phyloP scores from a whole-genome alignment of 257 asterid species.

The Buddleja alternifolia region DNA sequence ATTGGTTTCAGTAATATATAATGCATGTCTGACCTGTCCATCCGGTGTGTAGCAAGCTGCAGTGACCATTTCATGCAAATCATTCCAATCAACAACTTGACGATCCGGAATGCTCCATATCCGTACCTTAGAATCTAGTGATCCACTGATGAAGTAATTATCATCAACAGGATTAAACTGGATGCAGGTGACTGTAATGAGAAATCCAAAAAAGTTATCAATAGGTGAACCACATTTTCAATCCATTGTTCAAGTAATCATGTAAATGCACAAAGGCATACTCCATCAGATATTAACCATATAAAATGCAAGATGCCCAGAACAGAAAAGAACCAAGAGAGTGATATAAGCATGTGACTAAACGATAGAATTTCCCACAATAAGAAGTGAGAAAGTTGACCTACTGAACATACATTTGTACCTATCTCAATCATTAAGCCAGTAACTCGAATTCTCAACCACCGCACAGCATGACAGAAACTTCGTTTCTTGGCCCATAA shows the following conservation, averaged over 20 bases:
- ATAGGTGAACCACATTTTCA: constrained; percentile 23
- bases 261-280: constrained; percentile 16
- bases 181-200: constrained; percentile 89
- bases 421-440: constrained; percentile 7
- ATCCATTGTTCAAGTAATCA: constrained; percentile 8
- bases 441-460: constrained; percentile 23
- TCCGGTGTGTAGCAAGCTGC: constrained; percentile 99
- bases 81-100: constrained; percentile 97
- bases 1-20: constrained; percentile 18
- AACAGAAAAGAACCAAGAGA: background rate
- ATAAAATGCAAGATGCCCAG: background rate
- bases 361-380: background rate
- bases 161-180: constrained; percentile 98
- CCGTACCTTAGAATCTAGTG: constrained; percentile 98
- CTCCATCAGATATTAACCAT: background rate
- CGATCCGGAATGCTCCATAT: constrained; percentile 97
- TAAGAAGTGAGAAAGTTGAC: background rate
- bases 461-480: background rate
- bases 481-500: background rate
- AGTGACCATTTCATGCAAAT: constrained; percentile 98
- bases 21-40: constrained; percentile 79
- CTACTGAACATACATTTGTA: background rate
- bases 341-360: background rate
- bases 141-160: constrained; percentile 97
- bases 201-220: constrained; percentile 42